phyloP scores from a whole-genome alignment of 2,329 filamentous ascomycete genomes.

The Alternaria sp. region DNA sequence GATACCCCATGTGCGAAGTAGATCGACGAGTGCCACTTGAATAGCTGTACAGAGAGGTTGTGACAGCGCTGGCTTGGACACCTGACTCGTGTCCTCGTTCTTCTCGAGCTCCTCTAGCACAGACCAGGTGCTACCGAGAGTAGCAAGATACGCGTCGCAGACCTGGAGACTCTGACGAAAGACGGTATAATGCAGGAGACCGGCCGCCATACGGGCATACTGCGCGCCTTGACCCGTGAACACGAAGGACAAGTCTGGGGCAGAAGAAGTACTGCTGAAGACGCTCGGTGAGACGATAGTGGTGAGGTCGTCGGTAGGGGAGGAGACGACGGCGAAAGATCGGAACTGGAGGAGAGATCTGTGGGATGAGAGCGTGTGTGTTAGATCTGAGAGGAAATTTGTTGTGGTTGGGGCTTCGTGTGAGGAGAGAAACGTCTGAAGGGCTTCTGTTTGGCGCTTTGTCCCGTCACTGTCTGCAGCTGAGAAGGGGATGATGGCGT shows the following conservation, averaged over 20 bases:
- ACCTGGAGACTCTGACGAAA: conserved; percentile 5
- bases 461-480: conserved; percentile 13
- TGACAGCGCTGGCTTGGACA: conserved; percentile 13
- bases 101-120: conserved; percentile 28
- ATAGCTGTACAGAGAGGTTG: conserved; percentile 7
- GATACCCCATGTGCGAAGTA: conserved; percentile 14
- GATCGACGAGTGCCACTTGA: conserved; percentile 6
- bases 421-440: background rate
- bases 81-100: conserved; percentile 7
- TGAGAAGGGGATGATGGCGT: conserved; percentile 30
- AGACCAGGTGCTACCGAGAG: background rate
- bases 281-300: background rate
- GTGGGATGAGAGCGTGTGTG: conserved; percentile 34
- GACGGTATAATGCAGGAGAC: conserved; percentile 15
- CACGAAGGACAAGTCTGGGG: conserved; percentile 19
- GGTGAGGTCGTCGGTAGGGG: background rate
- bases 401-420: background rate
- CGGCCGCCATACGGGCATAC: conserved; percentile 30
- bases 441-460: conserved; percentile 2
- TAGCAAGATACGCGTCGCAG: background rate
- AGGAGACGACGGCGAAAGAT: conserved; percentile 7
- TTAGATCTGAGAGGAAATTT: conserved; percentile 14
- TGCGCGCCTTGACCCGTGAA: conserved; percentile 44
- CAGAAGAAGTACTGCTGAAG: background rate
- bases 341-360: conserved; percentile 19